phyloP scores from a whole-genome alignment of 1,284 basidiomycete species.

The Cryptococcus sp. region DNA sequence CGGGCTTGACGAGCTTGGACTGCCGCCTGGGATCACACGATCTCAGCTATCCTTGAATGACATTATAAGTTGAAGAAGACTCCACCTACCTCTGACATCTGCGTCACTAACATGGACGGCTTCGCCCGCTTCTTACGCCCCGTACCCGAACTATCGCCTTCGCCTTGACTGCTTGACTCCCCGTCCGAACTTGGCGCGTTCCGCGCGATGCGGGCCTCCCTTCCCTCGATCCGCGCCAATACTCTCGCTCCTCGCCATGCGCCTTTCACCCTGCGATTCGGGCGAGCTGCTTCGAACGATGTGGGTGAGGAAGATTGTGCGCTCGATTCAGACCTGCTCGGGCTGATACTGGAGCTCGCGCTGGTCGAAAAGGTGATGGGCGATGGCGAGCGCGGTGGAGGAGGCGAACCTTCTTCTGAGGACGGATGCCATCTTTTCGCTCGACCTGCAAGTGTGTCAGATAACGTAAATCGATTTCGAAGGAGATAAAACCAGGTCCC shows the following conservation, averaged over 20 bases:
- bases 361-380: constrained; percentile 10
- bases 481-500: no score
- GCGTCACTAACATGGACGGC: neutral
- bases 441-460: no score
- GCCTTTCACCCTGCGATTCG: neutral
- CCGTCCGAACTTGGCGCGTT: neutral
- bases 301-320: neutral
- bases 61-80: no score
- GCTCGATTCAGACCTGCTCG: neutral
- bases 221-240: constrained; percentile 20
- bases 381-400: constrained; percentile 5
- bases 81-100: constrained; percentile 10
- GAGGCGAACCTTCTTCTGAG: constrained; percentile 2
- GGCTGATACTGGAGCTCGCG: neutral
- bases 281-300: no score
- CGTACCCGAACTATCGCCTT: no score
- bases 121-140: neutral
- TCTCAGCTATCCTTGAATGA: neutral
- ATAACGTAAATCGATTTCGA: neutral
- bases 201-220: neutral
- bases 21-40: constrained; percentile 12
- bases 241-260: constrained; percentile 20
- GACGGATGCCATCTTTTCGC: constrained; percentile 5
- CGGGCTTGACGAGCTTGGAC: constrained; percentile 17
- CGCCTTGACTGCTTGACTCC: neutral